A percentile compares a stretch with the other conserved stretches of the same genome.
Conservation (phyloP, 805 yeast species). For the Saccharomycopsis javanensis region DNA sequence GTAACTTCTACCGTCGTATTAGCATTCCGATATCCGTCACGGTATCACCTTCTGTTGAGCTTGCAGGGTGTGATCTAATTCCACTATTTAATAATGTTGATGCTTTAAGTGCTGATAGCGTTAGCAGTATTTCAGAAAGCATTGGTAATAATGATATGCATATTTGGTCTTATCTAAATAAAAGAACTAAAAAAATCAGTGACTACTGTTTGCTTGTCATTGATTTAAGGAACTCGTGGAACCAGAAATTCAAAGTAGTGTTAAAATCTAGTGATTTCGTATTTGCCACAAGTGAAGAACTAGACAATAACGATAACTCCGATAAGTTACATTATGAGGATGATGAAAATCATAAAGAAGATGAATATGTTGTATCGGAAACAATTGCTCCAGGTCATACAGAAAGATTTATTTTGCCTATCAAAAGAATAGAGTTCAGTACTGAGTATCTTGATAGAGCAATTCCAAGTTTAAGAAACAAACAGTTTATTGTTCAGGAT, state of each 20-base stretch:
- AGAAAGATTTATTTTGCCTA: slow-evolving; percentile 60
- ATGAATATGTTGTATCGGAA: slow-evolving; percentile 18
- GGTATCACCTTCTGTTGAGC: slow-evolving; percentile 62
- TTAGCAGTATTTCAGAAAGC: slow-evolving; percentile 25
- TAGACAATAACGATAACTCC: slow-evolving; percentile 24
- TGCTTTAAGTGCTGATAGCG: slow-evolving; percentile 17
- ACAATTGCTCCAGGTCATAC: slow-evolving; percentile 37
- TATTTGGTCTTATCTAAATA: slow-evolving; percentile 23
- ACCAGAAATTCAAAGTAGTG: slow-evolving; percentile 36
- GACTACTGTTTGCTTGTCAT: slow-evolving; percentile 57
- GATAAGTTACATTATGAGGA: slow-evolving; percentile 18
- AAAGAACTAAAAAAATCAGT: slow-evolving; percentile 29
- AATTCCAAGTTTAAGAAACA: slow-evolving; percentile 62
- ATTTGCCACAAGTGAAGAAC: slow-evolving; percentile 22
- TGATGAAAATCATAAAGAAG: slow-evolving; percentile 5
- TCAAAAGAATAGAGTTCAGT: slow-evolving; percentile 42
- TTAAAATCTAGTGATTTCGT: slow-evolving; percentile 21
- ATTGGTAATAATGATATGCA: slow-evolving; percentile 14
- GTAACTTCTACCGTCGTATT: slow-evolving; percentile 42
- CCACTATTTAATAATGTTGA: slow-evolving; percentile 36
- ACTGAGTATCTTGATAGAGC: slow-evolving; percentile 36
- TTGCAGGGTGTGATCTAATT: slow-evolving; percentile 66
- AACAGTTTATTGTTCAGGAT: slow-evolving; percentile 51
- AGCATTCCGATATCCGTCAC: slow-evolving; percentile 62
- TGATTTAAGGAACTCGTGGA: slow-evolving; percentile 80